Evolutionary conservation across 2,329 filamentous ascomycete genomes (phyloP).

Genomic region (Cladophialophora bantiana): DNA sequence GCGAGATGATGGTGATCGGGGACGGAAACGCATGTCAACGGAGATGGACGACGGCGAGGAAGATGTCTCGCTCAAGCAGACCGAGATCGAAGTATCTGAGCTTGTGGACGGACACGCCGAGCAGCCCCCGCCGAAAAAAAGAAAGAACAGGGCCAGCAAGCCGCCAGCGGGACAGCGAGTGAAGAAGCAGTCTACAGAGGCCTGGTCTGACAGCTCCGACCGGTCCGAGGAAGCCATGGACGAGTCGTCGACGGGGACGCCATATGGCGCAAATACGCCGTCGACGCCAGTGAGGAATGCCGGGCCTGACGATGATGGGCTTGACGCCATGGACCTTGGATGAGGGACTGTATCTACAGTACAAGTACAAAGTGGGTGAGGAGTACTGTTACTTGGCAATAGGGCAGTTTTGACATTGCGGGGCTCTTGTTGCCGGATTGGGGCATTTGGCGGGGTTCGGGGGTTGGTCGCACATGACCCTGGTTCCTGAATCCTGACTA

Average conservation of each 20-base stretch:
- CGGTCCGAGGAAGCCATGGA: slow-evolving; percentile 28
- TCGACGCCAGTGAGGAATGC: slow-evolving; percentile 2
- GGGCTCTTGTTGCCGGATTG: background rate
- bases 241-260: slow-evolving; percentile 27
- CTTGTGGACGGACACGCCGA: slow-evolving; percentile 27
- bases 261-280: slow-evolving; percentile 17
- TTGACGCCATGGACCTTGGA: slow-evolving; percentile 38
- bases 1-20: slow-evolving; percentile 15
- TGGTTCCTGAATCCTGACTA: background rate
- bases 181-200: slow-evolving; percentile 18
- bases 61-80: slow-evolving; percentile 7
- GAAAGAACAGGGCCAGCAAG: slow-evolving; percentile 25
- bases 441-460: background rate
- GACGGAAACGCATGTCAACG: slow-evolving; percentile 28
- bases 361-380: background rate
- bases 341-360: background rate
- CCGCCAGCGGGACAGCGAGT: slow-evolving; percentile 22
- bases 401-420: background rate
- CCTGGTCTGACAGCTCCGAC: slow-evolving; percentile 35
- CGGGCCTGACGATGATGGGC: background rate
- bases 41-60: slow-evolving; percentile 27
- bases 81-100: slow-evolving; percentile 36
- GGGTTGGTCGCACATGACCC: background rate
- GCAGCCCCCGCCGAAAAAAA: slow-evolving; percentile 30
- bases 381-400: background rate